Evolutionary conservation across 306 rosid genomes (phyloP).

Genomic region (Quercus agrifolia): DNA sequence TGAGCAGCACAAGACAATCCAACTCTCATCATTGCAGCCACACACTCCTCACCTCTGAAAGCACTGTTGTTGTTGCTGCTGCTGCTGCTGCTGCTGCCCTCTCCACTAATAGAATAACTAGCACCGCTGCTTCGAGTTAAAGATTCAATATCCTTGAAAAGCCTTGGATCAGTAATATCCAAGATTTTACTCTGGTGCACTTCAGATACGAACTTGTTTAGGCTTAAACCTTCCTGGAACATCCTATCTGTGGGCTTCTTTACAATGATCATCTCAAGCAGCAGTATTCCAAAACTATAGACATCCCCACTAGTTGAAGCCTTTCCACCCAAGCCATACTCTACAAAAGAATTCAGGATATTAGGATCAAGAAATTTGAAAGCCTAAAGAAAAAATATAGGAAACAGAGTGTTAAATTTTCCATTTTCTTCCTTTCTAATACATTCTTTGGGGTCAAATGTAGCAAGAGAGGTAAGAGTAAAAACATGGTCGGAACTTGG

Average conservation of each 20-base stretch:
- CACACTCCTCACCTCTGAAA: conserved; percentile 18
- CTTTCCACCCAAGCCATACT: conserved; percentile 37
- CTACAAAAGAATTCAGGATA: conserved; percentile 22
- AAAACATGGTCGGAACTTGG: too few relatives aligned
- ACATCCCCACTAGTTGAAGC: conserved; percentile 42
- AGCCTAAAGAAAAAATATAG: neutral
- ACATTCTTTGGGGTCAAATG: too few relatives aligned
- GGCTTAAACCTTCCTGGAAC: conserved; percentile 39
- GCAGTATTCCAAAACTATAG: conserved; percentile 39
- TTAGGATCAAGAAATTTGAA: neutral
- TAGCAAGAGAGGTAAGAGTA: too few relatives aligned
- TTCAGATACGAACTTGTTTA: conserved; percentile 12
- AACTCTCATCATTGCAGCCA: conserved; percentile 15
- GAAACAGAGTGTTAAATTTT: neutral
- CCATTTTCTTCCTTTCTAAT: neutral
- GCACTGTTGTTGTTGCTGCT: neutral
- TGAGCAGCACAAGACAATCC: conserved; percentile 28
- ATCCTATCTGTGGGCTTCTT: conserved; percentile 41
- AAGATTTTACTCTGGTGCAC: conserved; percentile 21
- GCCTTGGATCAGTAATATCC: conserved; percentile 20
- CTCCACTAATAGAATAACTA: neutral
- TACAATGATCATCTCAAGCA: conserved; percentile 33
- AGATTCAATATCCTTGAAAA: conserved; percentile 12
- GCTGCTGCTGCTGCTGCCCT: too few relatives aligned
- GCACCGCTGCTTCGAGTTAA: conserved; percentile 1